These are phyloP conservation scores for Penicillium rolfsii DNA, from an alignment of 2,329 filamentous ascomycete genomes.

Conservation along the genomic window DNA sequence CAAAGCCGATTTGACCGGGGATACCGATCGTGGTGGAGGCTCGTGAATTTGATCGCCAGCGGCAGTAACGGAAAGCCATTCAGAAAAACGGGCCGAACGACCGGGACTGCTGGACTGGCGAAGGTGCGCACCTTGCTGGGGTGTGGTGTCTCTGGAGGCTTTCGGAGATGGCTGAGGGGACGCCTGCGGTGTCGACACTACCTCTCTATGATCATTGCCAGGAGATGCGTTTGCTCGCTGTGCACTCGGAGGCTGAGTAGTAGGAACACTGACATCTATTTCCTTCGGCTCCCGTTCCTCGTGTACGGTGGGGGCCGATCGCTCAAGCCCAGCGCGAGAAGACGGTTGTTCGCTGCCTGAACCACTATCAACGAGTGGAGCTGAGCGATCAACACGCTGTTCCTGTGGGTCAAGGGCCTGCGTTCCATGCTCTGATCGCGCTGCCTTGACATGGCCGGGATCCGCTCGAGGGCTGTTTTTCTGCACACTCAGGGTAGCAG, in stretches of 20 bases:
- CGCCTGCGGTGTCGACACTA: slow-evolving; percentile 27
- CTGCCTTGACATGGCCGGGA: slow-evolving; percentile 12
- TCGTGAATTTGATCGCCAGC: slow-evolving; percentile 56
- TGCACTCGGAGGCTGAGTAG: slow-evolving; percentile 2
- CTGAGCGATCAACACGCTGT: slow-evolving; percentile 1
- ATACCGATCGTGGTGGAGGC: slow-evolving; percentile 62
- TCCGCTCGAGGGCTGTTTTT: slow-evolving; percentile 17
- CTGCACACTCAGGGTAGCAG: slow-evolving; percentile 31
- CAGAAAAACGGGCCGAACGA: slow-evolving; percentile 61
- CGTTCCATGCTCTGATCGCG: slow-evolving; percentile 8
- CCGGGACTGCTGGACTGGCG: slow-evolving; percentile 52
- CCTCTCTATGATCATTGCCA: slow-evolving; percentile 20
- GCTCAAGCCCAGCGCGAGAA: slow-evolving; percentile 18
- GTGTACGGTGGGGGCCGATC: slow-evolving; percentile 17
- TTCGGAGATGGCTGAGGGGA: slow-evolving; percentile 26
- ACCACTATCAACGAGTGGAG: not conserved
- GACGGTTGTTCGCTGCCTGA: slow-evolving; percentile 15
- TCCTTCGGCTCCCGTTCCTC: slow-evolving; percentile 18
- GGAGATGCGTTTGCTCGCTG: slow-evolving; percentile 16
- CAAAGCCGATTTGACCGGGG: slow-evolving; percentile 64
- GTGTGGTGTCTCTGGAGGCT: slow-evolving; percentile 17
- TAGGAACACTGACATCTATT: not conserved
- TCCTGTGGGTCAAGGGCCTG: slow-evolving; percentile 2
- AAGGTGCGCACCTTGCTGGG: slow-evolving; percentile 28
- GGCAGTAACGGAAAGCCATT: slow-evolving; percentile 53